These are phyloP conservation scores for Solioccasus polychromus DNA, from an alignment of 768 basidiomycete genomes.

Conservation along the genomic window DNA sequence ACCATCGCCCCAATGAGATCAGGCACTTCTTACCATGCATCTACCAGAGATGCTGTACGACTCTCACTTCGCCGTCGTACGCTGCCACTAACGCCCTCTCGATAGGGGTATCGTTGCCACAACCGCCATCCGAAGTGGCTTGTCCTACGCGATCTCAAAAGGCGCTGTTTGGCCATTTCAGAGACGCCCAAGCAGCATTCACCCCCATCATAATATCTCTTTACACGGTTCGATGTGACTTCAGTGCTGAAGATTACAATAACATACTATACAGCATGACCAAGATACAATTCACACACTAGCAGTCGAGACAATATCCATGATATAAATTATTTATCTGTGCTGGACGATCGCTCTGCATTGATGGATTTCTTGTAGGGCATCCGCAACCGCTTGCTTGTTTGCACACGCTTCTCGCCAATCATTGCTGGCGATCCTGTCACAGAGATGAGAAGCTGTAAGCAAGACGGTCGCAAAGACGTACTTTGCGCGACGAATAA, in stretches of 20 bases:
- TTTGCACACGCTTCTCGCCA: constrained; percentile 65
- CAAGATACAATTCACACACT: no score
- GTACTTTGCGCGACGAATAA: constrained; percentile 64
- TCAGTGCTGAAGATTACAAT: constrained; percentile 12
- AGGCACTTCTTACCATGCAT: constrained; percentile 46
- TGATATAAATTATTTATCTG: constrained; percentile 6
- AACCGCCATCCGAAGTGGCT: constrained; percentile 90
- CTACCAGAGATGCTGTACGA: constrained; percentile 77
- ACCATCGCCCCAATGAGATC: constrained; percentile 82
- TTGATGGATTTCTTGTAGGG: constrained; percentile 68
- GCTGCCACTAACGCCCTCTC: constrained; percentile 1
- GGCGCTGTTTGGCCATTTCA: constrained; percentile 65
- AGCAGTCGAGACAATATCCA: constrained; percentile 20
- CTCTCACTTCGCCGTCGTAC: background rate
- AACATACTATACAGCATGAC: constrained; percentile 18
- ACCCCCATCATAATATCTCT: constrained; percentile 19
- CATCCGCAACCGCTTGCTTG: constrained; percentile 60
- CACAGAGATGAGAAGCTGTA: constrained; percentile 5
- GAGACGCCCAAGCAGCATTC: constrained; percentile 31
- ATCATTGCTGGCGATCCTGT: constrained; percentile 54
- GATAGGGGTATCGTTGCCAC: constrained; percentile 79
- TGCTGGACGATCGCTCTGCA: constrained; percentile 34
- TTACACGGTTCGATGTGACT: background rate
- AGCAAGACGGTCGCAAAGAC: constrained; percentile 22
- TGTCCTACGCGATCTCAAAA: constrained; percentile 76